Evolutionary conservation across 371 early-diverging fungal species (phyloP).

Genomic region (Chytridiales sp.): DNA sequence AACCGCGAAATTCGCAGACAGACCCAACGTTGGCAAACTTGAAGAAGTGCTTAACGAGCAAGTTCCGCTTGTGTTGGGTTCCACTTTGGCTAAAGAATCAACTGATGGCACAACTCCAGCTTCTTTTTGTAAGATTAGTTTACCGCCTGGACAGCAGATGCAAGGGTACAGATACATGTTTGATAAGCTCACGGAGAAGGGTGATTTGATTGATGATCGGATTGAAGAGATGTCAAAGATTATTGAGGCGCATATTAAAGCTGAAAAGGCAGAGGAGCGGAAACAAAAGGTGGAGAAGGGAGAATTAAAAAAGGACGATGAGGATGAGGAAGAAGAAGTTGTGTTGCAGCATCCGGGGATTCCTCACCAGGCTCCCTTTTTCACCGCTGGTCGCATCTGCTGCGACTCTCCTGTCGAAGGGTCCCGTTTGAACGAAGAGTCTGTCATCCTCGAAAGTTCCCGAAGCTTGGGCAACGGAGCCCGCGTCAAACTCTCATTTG

Average conservation of each 20-base stretch:
- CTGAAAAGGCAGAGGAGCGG: slow-evolving; percentile 26
- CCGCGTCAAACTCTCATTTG: slow-evolving; percentile 64
- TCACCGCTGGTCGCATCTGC: slow-evolving; percentile 75
- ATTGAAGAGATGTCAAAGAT: slow-evolving; percentile 67
- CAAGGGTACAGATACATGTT: slow-evolving; percentile 84
- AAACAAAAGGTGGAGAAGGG: slow-evolving; percentile 7
- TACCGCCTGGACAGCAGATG: slow-evolving; percentile 53
- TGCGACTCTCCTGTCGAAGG: slow-evolving; percentile 50
- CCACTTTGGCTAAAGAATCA: background rate
- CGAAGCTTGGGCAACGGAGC: slow-evolving; percentile 67
- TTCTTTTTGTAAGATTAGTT: slow-evolving; percentile 33
- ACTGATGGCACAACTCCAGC: background rate
- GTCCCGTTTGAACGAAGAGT: slow-evolving; percentile 65
- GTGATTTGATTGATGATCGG: slow-evolving; percentile 67
- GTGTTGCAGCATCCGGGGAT: slow-evolving; percentile 58
- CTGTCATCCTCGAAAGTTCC: slow-evolving; percentile 76
- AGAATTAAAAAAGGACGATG: background rate
- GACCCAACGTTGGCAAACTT: slow-evolving; percentile 24
- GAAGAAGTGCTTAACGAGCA: slow-evolving; percentile 30
- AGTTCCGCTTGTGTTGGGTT: slow-evolving; percentile 16
- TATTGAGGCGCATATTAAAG: slow-evolving; percentile 51
- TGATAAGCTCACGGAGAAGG: slow-evolving; percentile 72
- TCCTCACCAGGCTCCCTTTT: slow-evolving; percentile 53
- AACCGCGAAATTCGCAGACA: slow-evolving; percentile 25
- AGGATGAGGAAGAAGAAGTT: background rate